Base-by-base conservation (phyloP, 1,284 basidiomycete species). In the Microbotryomycetes sp. region DNA sequence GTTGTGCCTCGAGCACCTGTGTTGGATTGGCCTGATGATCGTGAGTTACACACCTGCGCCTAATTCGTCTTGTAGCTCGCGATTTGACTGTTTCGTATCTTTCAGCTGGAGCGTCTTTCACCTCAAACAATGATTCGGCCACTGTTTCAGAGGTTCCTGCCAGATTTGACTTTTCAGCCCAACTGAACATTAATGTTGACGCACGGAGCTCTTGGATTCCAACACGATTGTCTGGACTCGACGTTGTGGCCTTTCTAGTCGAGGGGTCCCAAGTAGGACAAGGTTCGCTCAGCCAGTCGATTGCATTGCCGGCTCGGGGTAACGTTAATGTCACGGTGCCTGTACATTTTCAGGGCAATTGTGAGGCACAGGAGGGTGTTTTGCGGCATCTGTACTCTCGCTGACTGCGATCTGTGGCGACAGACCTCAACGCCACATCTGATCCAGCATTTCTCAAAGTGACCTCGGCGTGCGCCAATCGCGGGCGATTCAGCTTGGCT, bases 81-180 rank as follows among this genome's bases (percentile, higher is more conserved):
- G 22, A 56, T 60, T 6, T 59, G 55, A 15, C 54, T 59, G 32
- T 45, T 19, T 19, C 9, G 19, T 42, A 30, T 1, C 58, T 63
- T 14, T 46, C 55, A 7, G 52, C 56, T 3, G 47, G 53, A 7
- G 49, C 53, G 5, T 56, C 65, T 1, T 59, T 70, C 15, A 51
- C 60, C 2, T 26, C 62, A 6, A 36, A 56, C 46, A 54, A 55
- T 15, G 55, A 55, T 23, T 49, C 56, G 5, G 32, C 60, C 49
- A 63, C 58, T 31, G 68, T 66, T 36, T 58, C 49, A 12, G 60
- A 62, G 19, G 58, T 57, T 7, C 69, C 69, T 9, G 63, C 69
- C 22, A 57, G 61, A 57, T 65, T 69, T 45, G 55, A 58, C 19
- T 70, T 68, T 52, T 54, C 60, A 3, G 65, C 69, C 19, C 36